Conservation (phyloP, 192 early-diverging fungal species). For the Rhizophagus sp. region DNA sequence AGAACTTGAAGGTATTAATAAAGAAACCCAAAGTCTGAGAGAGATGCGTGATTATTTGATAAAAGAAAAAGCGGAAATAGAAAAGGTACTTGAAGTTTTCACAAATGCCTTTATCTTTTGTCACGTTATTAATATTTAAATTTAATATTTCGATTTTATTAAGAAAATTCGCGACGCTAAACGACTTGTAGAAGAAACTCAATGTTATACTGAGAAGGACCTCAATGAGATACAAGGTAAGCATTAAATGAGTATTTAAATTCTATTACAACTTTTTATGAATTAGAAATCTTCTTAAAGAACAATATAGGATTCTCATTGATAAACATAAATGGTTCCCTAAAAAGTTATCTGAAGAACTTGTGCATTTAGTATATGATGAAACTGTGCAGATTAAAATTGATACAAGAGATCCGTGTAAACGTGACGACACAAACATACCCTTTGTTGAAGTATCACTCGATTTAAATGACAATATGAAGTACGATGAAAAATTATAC, state of each 20-base stretch:
- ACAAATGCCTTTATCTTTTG: background rate
- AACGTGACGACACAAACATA: background rate
- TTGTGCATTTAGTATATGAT: background rate
- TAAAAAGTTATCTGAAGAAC: background rate
- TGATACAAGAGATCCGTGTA: background rate
- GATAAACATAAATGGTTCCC: conserved; percentile 2
- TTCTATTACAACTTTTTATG: no score
- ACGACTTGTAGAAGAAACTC: background rate
- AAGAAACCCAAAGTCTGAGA: background rate
- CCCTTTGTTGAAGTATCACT: background rate
- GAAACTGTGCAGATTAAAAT: conserved; percentile 4
- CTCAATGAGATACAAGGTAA: background rate
- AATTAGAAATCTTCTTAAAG: background rate
- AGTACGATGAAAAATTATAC: background rate
- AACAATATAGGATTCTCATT: background rate
- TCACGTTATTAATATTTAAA: background rate
- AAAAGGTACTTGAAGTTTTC: background rate
- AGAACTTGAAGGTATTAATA: conserved; percentile 1
- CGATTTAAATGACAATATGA: background rate
- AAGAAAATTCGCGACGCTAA: background rate
- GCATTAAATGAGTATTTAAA: background rate
- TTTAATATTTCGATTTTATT: background rate
- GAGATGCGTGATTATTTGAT: background rate
- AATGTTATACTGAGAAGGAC: conserved; percentile 6
- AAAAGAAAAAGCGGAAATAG: conserved; percentile 1